phyloP scores from a whole-genome alignment of 2,329 filamentous ascomycete species.

The Fusarium circinatum region DNA sequence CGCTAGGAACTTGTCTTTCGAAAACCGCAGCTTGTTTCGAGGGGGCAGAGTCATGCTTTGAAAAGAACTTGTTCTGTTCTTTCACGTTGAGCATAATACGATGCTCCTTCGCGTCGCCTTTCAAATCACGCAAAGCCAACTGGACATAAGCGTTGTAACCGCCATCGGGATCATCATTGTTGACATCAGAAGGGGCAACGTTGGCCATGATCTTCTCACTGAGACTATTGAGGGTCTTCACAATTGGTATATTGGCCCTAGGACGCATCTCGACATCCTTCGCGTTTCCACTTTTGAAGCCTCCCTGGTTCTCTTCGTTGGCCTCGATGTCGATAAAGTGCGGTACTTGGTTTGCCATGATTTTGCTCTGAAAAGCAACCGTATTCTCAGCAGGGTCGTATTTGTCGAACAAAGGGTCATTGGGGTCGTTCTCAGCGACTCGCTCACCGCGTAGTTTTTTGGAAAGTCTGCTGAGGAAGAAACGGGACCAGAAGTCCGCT shows the following conservation, averaged over 20 bases:
- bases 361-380: slow-evolving; percentile 60
- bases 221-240: slow-evolving; percentile 87
- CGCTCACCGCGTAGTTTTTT: slow-evolving; percentile 94
- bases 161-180: slow-evolving; percentile 66
- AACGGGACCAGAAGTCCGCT: slow-evolving; percentile 89
- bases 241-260: slow-evolving; percentile 82
- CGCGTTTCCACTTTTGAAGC: slow-evolving; percentile 81
- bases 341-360: slow-evolving; percentile 75
- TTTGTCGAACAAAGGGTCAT: slow-evolving; percentile 84
- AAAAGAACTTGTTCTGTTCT: slow-evolving; percentile 86
- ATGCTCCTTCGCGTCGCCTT: slow-evolving; percentile 76
- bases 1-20: slow-evolving; percentile 73
- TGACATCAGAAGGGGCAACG: slow-evolving; percentile 80
- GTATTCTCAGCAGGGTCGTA: slow-evolving; percentile 81
- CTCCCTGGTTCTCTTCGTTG: slow-evolving; percentile 94
- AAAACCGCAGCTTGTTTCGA: slow-evolving; percentile 64
- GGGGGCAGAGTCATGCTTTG: slow-evolving; percentile 62
- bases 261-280: slow-evolving; percentile 93
- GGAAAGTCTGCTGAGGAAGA: slow-evolving; percentile 90
- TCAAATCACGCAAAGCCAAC: slow-evolving; percentile 82
- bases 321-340: slow-evolving; percentile 92
- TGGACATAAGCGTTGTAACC: slow-evolving; percentile 80
- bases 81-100: slow-evolving; percentile 87
- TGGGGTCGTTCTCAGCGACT: slow-evolving; percentile 78
- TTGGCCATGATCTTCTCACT: slow-evolving; percentile 94